Evolutionary conservation across 345 rosid genomes (phyloP).

Genomic region (Ceriops decandra): DNA sequence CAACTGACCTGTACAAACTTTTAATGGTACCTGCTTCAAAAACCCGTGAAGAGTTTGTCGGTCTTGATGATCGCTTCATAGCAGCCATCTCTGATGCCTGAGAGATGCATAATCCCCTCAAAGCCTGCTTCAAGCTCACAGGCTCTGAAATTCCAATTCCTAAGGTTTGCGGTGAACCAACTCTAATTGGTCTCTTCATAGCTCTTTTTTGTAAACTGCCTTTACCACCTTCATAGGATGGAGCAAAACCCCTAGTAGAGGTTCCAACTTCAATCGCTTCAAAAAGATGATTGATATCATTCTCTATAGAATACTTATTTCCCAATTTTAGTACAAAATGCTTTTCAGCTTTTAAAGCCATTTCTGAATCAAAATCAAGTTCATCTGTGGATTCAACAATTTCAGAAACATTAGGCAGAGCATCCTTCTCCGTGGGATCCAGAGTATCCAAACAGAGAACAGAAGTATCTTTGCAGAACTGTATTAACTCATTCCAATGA

Average conservation of each 20-base stretch:
- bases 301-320: slow-evolving; percentile 55
- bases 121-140: slow-evolving; percentile 76
- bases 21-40: slow-evolving; percentile 62
- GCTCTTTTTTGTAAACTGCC: slow-evolving; percentile 52
- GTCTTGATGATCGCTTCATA: slow-evolving; percentile 61
- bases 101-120: slow-evolving; percentile 73
- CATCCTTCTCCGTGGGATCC: slow-evolving; percentile 34
- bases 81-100: slow-evolving; percentile 91
- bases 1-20: slow-evolving; percentile 56
- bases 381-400: slow-evolving; percentile 54
- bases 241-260: slow-evolving; percentile 35
- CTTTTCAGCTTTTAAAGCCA: slow-evolving; percentile 27
- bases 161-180: slow-evolving; percentile 49
- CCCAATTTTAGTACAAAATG: slow-evolving; percentile 26
- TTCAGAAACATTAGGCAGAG: slow-evolving; percentile 40
- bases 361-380: slow-evolving; percentile 21
- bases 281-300: slow-evolving; percentile 68
- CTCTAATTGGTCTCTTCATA: slow-evolving; percentile 65
- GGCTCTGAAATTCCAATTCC: slow-evolving; percentile 69
- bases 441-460: slow-evolving; percentile 13
- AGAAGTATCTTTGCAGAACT: slow-evolving; percentile 1
- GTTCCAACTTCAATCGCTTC: slow-evolving; percentile 51
- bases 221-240: slow-evolving; percentile 28
- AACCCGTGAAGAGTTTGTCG: slow-evolving; percentile 36
- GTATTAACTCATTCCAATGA: slow-evolving; percentile 41